Evolutionary conservation across 768 basidiomycete genomes (phyloP).

Genomic region (Auriscalpium orientale): DNA sequence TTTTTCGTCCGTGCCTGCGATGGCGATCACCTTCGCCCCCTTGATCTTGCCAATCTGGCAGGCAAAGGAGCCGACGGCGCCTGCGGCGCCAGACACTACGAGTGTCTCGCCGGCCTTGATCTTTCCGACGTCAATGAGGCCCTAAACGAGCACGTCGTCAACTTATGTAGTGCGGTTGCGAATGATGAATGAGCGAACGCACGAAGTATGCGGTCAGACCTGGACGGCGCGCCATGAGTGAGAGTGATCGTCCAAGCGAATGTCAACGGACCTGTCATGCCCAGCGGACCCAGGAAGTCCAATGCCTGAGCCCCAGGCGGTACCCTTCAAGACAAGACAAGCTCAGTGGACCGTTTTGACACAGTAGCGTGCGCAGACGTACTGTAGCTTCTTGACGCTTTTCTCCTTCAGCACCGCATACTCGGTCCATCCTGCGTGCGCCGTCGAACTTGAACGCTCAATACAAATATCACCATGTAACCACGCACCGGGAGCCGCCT

Average conservation of each 20-base stretch:
- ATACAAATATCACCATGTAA: background rate
- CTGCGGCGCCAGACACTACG: slow-evolving; percentile 86
- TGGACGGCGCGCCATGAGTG: slow-evolving; percentile 19
- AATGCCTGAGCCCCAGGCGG: slow-evolving; percentile 54
- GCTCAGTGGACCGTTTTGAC: background rate
- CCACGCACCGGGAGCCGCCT: slow-evolving; percentile 49
- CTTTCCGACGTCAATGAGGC: slow-evolving; percentile 72
- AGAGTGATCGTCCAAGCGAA: background rate
- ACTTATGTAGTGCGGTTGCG: too few relatives aligned
- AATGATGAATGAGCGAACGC: slow-evolving; percentile 15
- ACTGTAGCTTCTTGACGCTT: slow-evolving; percentile 47
- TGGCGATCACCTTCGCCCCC: slow-evolving; percentile 80
- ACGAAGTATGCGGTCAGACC: slow-evolving; percentile 91
- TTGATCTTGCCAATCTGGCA: slow-evolving; percentile 81
- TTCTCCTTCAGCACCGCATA: slow-evolving; percentile 57
- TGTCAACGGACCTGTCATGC: slow-evolving; percentile 48
- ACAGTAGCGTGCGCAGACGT: slow-evolving; percentile 17
- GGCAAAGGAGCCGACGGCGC: slow-evolving; percentile 72
- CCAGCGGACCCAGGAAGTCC: slow-evolving; percentile 82
- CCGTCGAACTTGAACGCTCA: background rate
- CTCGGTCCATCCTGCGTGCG: slow-evolving; percentile 63
- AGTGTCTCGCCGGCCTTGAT: slow-evolving; percentile 80
- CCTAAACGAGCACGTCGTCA: slow-evolving; percentile 34
- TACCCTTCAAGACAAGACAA: slow-evolving; percentile 28
- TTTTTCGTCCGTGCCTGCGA: slow-evolving; percentile 79